phyloP scores from a whole-genome alignment of 1,284 basidiomycete genomes.

The Apiotrichum porosum region DNA sequence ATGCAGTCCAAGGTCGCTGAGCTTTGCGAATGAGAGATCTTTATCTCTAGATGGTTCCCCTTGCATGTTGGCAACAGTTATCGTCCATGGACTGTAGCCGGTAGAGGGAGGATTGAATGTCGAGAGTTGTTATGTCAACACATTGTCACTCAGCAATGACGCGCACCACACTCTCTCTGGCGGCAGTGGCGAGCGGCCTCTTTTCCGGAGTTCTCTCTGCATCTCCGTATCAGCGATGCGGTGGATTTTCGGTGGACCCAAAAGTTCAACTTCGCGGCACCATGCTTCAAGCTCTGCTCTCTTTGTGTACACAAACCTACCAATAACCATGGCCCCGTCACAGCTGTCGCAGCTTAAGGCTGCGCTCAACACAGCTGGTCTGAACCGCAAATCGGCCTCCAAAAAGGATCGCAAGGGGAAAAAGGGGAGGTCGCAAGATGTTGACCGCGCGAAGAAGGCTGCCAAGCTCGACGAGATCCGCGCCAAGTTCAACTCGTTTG shows the following conservation, averaged over 20 bases:
- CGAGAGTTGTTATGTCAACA: background rate
- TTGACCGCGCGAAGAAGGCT: constrained; percentile 70
- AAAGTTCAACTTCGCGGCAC: constrained; percentile 16
- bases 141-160: too few species aligned
- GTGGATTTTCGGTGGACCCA: background rate
- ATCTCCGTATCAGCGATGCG: background rate
- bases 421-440: constrained; percentile 57
- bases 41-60: constrained; percentile 41
- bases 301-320: background rate
- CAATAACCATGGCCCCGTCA: constrained; percentile 51
- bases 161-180: too few species aligned
- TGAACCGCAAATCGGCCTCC: constrained; percentile 54
- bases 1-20: constrained; percentile 77
- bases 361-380: constrained; percentile 69
- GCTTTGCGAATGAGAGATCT: constrained; percentile 84
- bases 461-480: constrained; percentile 81
- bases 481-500: constrained; percentile 84
- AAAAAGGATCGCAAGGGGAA: constrained; percentile 57
- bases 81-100: too few species aligned
- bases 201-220: too few species aligned
- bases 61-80: constrained; percentile 26
- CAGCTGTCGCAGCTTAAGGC: constrained; percentile 83
- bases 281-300: background rate
- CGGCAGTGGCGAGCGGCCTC: too few species aligned
- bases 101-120: background rate